Evolutionary conservation across 148 eudicot genomes (phyloP), one percentile per base, ranked within the genome.

Genomic region (Rhododendron vialii): DNA sequence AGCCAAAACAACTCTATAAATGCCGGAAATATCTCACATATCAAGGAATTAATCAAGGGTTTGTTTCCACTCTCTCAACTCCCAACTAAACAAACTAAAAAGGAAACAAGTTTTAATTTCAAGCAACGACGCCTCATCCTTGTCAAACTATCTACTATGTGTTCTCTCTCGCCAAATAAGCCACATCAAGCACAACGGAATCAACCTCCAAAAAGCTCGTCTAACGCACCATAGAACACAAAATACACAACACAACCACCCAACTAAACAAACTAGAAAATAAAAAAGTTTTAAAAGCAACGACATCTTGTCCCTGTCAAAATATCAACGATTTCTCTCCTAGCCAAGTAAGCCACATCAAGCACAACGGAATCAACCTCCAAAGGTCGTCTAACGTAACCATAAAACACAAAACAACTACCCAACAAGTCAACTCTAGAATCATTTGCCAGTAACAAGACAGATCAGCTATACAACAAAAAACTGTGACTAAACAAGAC

Each of bases 401-500:
- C 77, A 78, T 57, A 43, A 10, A 61, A 76, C 36, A 26, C 5
- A 45, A 84, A 15, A 47, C 20, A 48, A 67, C 73, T 4, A 53
- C 71, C 17, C 15, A 43, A 7, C 0, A 53, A 63, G 41, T 57
- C 35, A 82, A 82, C 59, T 43, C 82, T 53, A 59, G 11, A 43
- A 30, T 47, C 85, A 10, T 45, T 30, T 41, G 59, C 61, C 69
- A 41, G 30, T 55, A 74, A 74, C 82, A 35, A 71, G 74, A 81
- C 48, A 78, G 78, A 87, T 84, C 86, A 80, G 55, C 80, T 6
- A 48, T 5, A 55, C 10, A 63, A 26, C 41, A 51, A 74, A 74
- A 55, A 80, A 77, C 18, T n/a, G 53, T 55, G 24, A 26, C 45
- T n/a, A 17, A 13, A 59, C 35, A 53, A 83, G 28, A 59, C 8